Conservation (phyloP, 305 asterid species). For the Fraxinus latifolia region DNA sequence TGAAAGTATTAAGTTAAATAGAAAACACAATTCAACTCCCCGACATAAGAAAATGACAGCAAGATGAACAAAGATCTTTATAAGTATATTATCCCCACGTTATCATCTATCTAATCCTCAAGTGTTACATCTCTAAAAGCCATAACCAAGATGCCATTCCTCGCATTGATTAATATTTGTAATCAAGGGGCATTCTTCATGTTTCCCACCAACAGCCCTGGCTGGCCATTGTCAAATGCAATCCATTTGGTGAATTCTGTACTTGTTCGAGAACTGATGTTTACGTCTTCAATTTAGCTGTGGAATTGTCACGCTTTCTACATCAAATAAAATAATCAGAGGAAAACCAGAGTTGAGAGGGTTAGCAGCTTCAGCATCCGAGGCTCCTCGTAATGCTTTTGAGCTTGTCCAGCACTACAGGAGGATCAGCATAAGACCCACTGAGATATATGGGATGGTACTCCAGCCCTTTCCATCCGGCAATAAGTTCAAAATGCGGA, state of each 20-base stretch:
- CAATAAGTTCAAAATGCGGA: conserved; percentile 83
- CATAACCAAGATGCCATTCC: background rate
- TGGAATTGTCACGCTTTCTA: background rate
- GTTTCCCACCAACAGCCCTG: background rate
- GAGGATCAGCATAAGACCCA: conserved; percentile 64
- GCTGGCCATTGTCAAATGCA: background rate
- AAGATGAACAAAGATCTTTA: background rate
- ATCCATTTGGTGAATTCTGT: background rate
- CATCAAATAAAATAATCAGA: background rate
- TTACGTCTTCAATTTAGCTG: background rate
- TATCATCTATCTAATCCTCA: background rate
- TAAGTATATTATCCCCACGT: background rate
- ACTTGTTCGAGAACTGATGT: background rate
- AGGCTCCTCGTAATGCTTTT: conserved; percentile 49
- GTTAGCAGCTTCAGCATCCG: conserved; percentile 43
- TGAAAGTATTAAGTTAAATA: background rate
- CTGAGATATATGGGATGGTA: conserved; percentile 64
- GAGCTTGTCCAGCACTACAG: conserved; percentile 50
- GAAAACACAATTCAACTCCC: background rate
- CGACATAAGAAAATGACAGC: background rate
- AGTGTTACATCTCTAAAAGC: background rate
- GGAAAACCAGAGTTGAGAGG: background rate
- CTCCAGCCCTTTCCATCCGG: conserved; percentile 86
- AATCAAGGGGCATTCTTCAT: background rate
- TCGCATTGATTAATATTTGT: background rate